Evolutionary conservation across 108 stramenopile species (phyloP).

Genomic region (Aurantiochytrium sp.): DNA sequence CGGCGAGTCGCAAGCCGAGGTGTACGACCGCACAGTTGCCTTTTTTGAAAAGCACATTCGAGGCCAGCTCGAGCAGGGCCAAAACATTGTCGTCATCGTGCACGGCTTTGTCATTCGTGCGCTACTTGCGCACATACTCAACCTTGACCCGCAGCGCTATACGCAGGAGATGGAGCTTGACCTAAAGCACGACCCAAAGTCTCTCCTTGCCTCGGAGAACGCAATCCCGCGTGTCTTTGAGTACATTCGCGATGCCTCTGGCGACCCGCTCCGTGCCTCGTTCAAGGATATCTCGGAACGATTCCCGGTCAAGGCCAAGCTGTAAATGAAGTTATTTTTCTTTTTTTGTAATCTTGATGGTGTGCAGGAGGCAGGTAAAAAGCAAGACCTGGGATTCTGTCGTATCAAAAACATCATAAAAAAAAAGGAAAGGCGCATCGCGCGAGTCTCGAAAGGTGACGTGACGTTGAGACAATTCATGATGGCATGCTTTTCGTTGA

Average conservation of each 20-base stretch:
- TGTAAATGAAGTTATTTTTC: background rate
- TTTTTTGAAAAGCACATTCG: conserved; percentile 10
- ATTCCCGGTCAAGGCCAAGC: background rate
- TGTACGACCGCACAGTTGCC: background rate
- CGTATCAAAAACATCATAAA: too few species aligned
- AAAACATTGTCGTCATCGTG: background rate
- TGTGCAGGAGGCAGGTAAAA: too few species aligned
- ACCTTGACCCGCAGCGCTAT: background rate
- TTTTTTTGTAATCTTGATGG: too few species aligned
- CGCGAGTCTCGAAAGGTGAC: too few species aligned
- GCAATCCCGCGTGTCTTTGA: background rate
- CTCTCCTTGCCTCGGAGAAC: background rate
- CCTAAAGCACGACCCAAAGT: background rate
- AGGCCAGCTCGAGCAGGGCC: background rate
- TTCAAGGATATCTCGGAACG: background rate
- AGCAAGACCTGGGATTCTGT: too few species aligned
- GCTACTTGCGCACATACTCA: background rate
- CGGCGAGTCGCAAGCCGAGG: conserved; percentile 1
- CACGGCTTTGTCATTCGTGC: conserved; percentile 14
- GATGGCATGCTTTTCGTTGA: too few species aligned
- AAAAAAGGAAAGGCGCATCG: too few species aligned
- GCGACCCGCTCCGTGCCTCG: background rate
- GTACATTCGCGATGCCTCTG: background rate
- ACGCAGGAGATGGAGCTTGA: background rate
- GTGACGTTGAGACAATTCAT: too few species aligned